These are phyloP conservation scores for Agrocybe chaxingu DNA, from an alignment of 768 basidiomycete genomes.

Conservation along the genomic window DNA sequence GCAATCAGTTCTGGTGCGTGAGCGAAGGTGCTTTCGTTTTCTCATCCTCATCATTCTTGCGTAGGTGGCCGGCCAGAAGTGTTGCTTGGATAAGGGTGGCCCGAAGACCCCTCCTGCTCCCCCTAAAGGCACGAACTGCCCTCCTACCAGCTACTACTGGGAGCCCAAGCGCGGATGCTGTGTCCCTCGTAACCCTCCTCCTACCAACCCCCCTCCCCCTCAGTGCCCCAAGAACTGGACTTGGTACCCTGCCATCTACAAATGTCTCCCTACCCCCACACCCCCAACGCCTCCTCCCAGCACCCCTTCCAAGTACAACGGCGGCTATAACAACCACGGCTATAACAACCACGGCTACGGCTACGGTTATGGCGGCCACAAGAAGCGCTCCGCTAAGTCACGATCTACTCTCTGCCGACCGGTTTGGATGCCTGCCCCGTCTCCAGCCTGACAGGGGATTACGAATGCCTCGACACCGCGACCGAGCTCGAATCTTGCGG, in stretches of 20 bases:
- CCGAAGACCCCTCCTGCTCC: conserved; percentile 34
- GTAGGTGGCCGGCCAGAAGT: conserved; percentile 30
- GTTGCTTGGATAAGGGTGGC: conserved; percentile 47
- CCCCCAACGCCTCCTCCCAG: conserved; percentile 36
- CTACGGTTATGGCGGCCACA: conserved; percentile 19
- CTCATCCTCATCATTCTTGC: background rate
- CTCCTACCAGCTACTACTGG: conserved; percentile 49
- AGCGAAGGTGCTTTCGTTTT: background rate
- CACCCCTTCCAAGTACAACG: conserved; percentile 24
- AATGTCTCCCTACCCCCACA: conserved; percentile 32
- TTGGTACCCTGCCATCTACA: conserved; percentile 42
- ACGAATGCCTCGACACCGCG: conserved; percentile 62
- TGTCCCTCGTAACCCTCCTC: conserved; percentile 42
- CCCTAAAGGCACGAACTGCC: conserved; percentile 45
- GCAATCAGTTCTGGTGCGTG: conserved; percentile 27
- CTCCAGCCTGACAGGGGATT: conserved; percentile 38
- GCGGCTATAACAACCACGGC: conserved; percentile 11
- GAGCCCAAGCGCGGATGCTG: conserved; percentile 45
- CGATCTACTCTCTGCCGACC: conserved; percentile 41
- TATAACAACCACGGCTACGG: conserved; percentile 8
- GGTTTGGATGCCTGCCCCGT: conserved; percentile 59
- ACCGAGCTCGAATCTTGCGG: conserved; percentile 72
- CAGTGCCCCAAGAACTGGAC: conserved; percentile 44
- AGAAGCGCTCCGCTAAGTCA: conserved; percentile 31
- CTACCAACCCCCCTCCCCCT: conserved; percentile 44